Evolutionary conservation across 176 grass and related monocot genomes (phyloP).

Genomic region (Coix lacrymajobi): DNA sequence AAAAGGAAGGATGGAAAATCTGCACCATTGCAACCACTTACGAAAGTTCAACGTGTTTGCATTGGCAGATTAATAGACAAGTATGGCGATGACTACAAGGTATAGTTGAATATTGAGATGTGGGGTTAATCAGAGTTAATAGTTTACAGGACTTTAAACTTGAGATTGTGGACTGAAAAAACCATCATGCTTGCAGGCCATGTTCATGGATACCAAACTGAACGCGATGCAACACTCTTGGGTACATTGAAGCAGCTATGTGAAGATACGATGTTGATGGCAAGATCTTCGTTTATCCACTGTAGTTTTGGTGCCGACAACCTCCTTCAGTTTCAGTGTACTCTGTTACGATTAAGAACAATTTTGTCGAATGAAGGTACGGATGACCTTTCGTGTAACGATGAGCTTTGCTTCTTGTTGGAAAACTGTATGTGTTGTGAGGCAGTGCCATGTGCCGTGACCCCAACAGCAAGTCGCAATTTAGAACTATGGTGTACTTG

Average conservation of each 20-base stretch:
- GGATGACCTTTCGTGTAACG: neutral
- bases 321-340: neutral
- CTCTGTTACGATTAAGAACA: neutral
- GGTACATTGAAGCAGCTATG: constrained; percentile 72
- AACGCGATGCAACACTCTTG: constrained; percentile 85
- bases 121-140: neutral
- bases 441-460: neutral
- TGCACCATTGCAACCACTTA: constrained; percentile 61
- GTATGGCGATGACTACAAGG: constrained; percentile 80
- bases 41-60: constrained; percentile 58
- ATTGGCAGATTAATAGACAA: constrained; percentile 86
- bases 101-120: constrained; percentile 7
- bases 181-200: constrained; percentile 51
- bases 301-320: neutral
- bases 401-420: neutral
- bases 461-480: neutral
- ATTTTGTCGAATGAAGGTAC: constrained; percentile 28
- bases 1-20: constrained; percentile 70
- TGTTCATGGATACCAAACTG: constrained; percentile 93
- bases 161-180: neutral
- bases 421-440: neutral
- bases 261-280: constrained; percentile 55
- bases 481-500: neutral
- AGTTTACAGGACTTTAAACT: neutral
- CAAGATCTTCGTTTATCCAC: constrained; percentile 45